Base-by-base conservation (phyloP, 345 rosid genomes). In the Physaria fendleri region DNA sequence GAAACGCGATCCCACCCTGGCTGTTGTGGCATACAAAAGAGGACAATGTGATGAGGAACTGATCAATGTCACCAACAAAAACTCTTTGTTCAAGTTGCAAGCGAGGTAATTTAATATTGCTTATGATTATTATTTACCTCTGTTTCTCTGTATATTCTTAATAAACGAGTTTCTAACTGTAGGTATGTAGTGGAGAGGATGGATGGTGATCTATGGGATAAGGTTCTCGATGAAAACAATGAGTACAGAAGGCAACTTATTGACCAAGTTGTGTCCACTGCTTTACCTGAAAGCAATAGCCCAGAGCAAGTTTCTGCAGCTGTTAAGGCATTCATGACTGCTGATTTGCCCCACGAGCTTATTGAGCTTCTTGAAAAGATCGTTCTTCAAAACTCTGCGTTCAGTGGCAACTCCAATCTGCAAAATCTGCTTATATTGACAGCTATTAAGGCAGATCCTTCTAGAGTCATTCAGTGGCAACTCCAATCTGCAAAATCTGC, bases 401-500 rank as follows among this genome's bases (percentile, higher is more conserved):
- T n/a, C n/a, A n/a, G n/a, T n/a, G n/a, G n/a, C n/a, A n/a, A n/a
- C n/a, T n/a, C n/a, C n/a, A n/a, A n/a, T n/a, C n/a, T n/a, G n/a
- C n/a, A n/a, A n/a, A n/a, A n/a, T n/a, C n/a, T n/a, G n/a, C n/a
- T n/a, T n/a, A n/a, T n/a, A n/a, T n/a, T n/a, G n/a, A n/a, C n/a
- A n/a, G n/a, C n/a, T n/a, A n/a, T n/a, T n/a, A n/a, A n/a, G n/a
- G n/a, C n/a, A n/a, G n/a, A n/a, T n/a, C n/a, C n/a, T n/a, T n/a
- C n/a, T n/a, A n/a, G n/a, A n/a, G n/a, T n/a, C 97, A 42, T 94
- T 94, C 79, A 94, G 99, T 81, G 99, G 97, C 34, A 94, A 94
- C 80, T 90, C 87, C 66, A 94, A 94, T 78, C 79, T 94, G 68
- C 99, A 94, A 43, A 94, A 90, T 80, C 84, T 94, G 38, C 99